Percentiles rank a stretch among this genome's conserved stretches.
phyloP scores from a whole-genome alignment of 208 protist genomes.

The Naegleria lovaniensis region DNA sequence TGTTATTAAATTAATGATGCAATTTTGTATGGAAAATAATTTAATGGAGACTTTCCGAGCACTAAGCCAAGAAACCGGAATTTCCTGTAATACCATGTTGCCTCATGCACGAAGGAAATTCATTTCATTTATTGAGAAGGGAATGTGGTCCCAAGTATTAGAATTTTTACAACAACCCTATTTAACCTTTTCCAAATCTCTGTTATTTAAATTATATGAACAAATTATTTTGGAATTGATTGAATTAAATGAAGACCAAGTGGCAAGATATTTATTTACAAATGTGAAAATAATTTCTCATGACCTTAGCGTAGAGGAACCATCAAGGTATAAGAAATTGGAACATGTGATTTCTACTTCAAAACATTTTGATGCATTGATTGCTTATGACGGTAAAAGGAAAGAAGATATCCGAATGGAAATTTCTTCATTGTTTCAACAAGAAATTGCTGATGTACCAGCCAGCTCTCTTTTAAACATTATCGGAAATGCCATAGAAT shows the following conservation, averaged over 20 bases:
- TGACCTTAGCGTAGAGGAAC: background rate
- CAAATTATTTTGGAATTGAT: background rate
- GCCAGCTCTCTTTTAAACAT: background rate
- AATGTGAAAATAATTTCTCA: background rate
- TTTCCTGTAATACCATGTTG: background rate
- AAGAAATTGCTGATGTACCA: background rate
- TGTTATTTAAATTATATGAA: background rate
- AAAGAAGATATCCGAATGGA: background rate
- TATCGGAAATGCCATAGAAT: background rate
- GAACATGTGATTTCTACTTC: background rate
- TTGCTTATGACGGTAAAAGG: background rate
- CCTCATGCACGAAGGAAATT: background rate
- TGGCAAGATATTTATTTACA: background rate
- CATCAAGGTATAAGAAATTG: background rate
- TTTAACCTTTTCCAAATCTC: background rate
- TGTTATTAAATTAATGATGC: background rate
- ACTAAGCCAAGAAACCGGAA: background rate
- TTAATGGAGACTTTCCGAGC: background rate
- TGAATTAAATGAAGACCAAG: background rate
- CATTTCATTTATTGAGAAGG: background rate
- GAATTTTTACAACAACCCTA: background rate
- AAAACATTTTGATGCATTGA: background rate
- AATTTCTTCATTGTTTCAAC: background rate
- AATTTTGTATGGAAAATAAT: conserved; percentile 1
- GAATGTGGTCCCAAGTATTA: background rate